Base-by-base conservation (phyloP, 257 asterid species). In the Lithospermum erythrorhizon region DNA sequence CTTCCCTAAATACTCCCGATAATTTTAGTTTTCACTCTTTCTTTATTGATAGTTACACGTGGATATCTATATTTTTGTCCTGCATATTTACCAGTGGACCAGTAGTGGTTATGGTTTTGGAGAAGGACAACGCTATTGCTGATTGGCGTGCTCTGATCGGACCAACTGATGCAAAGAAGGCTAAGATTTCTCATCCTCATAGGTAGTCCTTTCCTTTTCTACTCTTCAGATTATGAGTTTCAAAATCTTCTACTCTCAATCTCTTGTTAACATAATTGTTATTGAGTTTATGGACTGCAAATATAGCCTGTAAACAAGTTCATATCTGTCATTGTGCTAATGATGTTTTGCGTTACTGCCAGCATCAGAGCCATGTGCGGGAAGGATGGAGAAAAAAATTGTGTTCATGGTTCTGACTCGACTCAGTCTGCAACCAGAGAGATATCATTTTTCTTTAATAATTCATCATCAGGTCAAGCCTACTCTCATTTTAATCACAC, bases 381-480 rank as follows among this genome's bases (percentile, higher is more conserved):
- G 63, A 30, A 81, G 63, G 73, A 78, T 81, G 62, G 62, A 53
- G 73, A 81, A 68, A 75, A 77, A 66, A 89, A 89, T 75, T 89
- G 97, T 63, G 89, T 89, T 67, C 97, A 89, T 22, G 97, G 94
- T 59, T 89, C 95, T 19, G 95, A 89, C 78, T 89, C 94, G 45
- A 83, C 75, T 53, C 75, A 70, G 65, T 82, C 97, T 73, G 93
- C 95, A 25, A 71, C 76, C 54, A 80, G 85, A 75, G 97, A 86
- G 78, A 84, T 78, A 79, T 71, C 77, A 0, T 81, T 84, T 70
- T 86, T 89, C 83, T 81, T 82, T 67, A 72, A 74, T 65, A 67
- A 68, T 58, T 59, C 82, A 41, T 62, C 75, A 65, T 63, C 89
- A 74, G 95, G 95, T 89, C 71, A 78, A 72, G 47, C 59, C 10